Percentiles rank a stretch among this genome's conserved stretches.
Evolutionary conservation across 1,284 basidiomycete species (phyloP).

Genomic region (Vanrija humicola): DNA sequence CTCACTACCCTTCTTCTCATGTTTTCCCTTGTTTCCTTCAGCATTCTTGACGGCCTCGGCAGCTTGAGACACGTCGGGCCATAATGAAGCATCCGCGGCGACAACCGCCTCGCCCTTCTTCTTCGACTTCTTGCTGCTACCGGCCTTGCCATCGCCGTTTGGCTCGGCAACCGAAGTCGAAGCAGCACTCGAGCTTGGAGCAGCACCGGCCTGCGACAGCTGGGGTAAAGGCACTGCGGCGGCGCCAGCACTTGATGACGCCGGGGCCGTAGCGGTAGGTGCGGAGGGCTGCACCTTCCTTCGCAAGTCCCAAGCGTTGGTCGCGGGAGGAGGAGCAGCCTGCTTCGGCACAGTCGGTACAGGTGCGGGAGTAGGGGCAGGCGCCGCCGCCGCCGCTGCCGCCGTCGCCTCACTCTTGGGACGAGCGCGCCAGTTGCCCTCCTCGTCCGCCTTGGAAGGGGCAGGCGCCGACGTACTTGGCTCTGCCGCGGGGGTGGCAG

Average conservation of each 20-base stretch:
- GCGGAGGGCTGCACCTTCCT: slow-evolving; percentile 26
- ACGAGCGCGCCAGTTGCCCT: slow-evolving; percentile 31
- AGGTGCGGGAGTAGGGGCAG: slow-evolving; percentile 6
- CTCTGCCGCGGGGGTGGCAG: slow-evolving; percentile 1
- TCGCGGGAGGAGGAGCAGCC: slow-evolving; percentile 26
- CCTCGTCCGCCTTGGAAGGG: slow-evolving; percentile 19
- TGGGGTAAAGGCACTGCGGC: not conserved
- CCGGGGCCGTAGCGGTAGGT: not conserved
- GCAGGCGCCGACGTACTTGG: slow-evolving; percentile 9
- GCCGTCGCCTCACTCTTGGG: slow-evolving; percentile 11
- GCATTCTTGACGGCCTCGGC: slow-evolving; percentile 17
- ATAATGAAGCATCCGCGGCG: slow-evolving; percentile 14
- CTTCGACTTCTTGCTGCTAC: slow-evolving; percentile 11
- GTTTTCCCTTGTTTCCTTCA: slow-evolving; percentile 29
- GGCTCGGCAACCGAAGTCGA: not conserved
- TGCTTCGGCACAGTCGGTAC: slow-evolving; percentile 10
- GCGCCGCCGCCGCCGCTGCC: slow-evolving; percentile 1
- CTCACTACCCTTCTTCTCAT: slow-evolving; percentile 27
- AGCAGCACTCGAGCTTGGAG: not conserved
- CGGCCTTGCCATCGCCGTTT: not conserved
- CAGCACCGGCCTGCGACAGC: not conserved
- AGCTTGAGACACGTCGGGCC: slow-evolving; percentile 42
- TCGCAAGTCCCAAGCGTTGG: slow-evolving; percentile 43
- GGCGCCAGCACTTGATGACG: not conserved
- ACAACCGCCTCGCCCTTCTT: slow-evolving; percentile 12